Conservation (phyloP, 2,329 filamentous ascomycete species). For the Aspergillus pseudotamarii region DNA sequence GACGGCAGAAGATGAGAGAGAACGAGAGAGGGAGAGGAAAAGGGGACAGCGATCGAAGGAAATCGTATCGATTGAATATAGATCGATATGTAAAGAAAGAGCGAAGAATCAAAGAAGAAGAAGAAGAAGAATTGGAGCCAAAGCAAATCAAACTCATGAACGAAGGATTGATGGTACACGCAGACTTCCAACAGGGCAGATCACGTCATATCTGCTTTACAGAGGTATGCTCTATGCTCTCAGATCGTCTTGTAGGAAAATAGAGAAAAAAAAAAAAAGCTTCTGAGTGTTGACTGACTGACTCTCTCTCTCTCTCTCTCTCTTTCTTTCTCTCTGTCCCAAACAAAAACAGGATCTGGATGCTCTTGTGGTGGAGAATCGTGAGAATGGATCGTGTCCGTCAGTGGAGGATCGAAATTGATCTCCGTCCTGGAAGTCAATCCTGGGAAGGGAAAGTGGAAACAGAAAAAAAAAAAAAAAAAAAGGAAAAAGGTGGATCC, state of each 20-base stretch:
- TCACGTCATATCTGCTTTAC: background rate
- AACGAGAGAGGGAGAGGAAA: background rate
- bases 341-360: slow-evolving; percentile 1
- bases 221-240: background rate
- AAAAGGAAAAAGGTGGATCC: background rate
- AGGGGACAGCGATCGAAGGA: no score
- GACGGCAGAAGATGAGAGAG: background rate
- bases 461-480: background rate
- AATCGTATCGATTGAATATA: background rate
- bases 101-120: background rate
- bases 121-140: background rate
- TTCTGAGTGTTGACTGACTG: background rate
- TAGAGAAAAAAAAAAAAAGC: background rate
- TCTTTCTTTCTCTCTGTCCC: background rate
- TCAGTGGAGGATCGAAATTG: slow-evolving; percentile 5
- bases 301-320: background rate
- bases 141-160: background rate
- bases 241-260: background rate
- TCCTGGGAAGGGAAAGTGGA: slow-evolving; percentile 2
- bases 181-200: background rate
- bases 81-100: background rate
- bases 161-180: background rate
- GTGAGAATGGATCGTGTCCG: slow-evolving; percentile 1
- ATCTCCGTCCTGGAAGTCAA: slow-evolving; percentile 7
- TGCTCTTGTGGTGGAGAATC: background rate